Base-by-base conservation (phyloP, 106 monocot genomes). In the Posidonia australis region DNA sequence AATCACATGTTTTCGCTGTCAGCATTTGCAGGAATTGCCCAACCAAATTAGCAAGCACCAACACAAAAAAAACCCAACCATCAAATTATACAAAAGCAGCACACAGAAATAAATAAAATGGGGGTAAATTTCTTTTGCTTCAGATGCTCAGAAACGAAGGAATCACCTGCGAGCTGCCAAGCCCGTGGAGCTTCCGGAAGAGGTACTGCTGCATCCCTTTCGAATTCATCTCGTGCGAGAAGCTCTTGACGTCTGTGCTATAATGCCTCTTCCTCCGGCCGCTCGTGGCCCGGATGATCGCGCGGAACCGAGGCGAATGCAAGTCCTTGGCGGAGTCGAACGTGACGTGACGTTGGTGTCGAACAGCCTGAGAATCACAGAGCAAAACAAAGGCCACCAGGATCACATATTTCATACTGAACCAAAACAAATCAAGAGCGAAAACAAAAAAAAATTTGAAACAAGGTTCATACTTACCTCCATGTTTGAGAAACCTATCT, bases 241-340 rank as follows among this genome's bases (percentile, higher is more conserved):
- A 91, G 76, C 98, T 91, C 83, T 98, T 98, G 63, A 98, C 71
- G 29, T 87, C 84, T 1, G 76, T 10, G 9, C 72, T 63, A 18
- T 42, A 36, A 36, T 36, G 51, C 21, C 81, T 60, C 77, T 74
- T 80, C 51, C 74, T 78, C 13, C 84, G 81, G 66, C 91, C 87
- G 49, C 98, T 98, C 14, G 98, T 98, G 22, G 83, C 98, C 10
- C 91, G 75, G 10, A 98, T 70, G 56, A 98, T 83, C 19, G 98
- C 98, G 4, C 90, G 77, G 79, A 98, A 98, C 3, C 96, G 79
- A 13, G 96, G 96, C n/a, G 96, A 98, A 16, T 87, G 74, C 79
- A 91, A 72, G 65, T 98, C 87, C 82, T 77, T 84, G 16, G 59
- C 72, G 1, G 71, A 66, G 36, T 96, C 84, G 57, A 87, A 82